Evolutionary conservation across 345 rosid species (phyloP), one percentile per base, ranked within the genome.

Genomic region (Melaleuca alternifolia): DNA sequence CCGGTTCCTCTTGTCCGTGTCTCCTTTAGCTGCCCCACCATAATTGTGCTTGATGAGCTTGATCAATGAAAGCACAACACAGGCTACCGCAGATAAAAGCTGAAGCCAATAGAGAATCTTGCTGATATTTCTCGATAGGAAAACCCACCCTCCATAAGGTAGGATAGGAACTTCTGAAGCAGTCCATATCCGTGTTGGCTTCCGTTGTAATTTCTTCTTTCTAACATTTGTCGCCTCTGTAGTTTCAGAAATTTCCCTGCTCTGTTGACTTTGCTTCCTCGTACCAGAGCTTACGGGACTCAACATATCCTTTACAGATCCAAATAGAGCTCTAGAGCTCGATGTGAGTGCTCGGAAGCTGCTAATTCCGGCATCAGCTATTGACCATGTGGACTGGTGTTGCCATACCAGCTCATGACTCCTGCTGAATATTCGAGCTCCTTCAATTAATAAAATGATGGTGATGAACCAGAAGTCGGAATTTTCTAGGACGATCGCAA

Each of bases 161-260:
- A 96, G 88, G 54, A 96, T 90, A 46, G 97, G 98, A 81, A 93
- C 97, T 50, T 96, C 96, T 14, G 95, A 92, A 86, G 91, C 90
- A 77, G 84, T 90, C 96, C 98, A 94, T 50, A 92, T 90, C 51
- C 92, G 85, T 9, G 90, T 91, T 14, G 85, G 86, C 61, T 87
- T 86, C 86, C 89, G 88, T 57, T 84, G 83, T 37, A 84, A 65
- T 84, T 87, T 91, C 50, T 85, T 84, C 59, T 85, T 89, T n/a
- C 7, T 51, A 14, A 14, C 1, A 56, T 88, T 85, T 28, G 56
- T 50, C 10, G 85, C 87, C 71, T 85, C 65, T 33, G 37, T 86
- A 91, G 46, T 62, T 30, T 71, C 51, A 10, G 54, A 52, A 23
- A 89, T 92, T 54, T 89, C 75, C 48, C 48, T 71, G 79, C 6